Conservation (phyloP, 495 filamentous ascomycete genomes). For the Annulohypoxylon stygium region DNA sequence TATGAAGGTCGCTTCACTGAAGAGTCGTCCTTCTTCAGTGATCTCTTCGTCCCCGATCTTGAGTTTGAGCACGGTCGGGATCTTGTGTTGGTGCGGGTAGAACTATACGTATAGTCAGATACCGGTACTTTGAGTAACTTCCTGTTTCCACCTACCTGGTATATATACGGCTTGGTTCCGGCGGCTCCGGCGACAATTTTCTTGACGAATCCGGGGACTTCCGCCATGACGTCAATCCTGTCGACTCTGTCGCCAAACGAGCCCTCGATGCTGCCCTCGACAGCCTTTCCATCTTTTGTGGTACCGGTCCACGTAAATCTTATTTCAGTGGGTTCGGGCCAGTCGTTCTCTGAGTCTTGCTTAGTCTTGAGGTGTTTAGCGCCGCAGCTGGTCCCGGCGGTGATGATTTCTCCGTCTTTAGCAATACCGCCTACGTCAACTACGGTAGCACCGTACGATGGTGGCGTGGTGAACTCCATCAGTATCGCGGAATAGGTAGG, state of each 20-base stretch:
- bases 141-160: slow-evolving; percentile 73
- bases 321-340: slow-evolving; percentile 84
- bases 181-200: slow-evolving; percentile 85
- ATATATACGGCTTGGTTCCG: slow-evolving; percentile 96
- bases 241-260: slow-evolving; percentile 78
- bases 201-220: slow-evolving; percentile 96
- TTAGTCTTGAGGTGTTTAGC: slow-evolving; percentile 75
- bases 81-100: slow-evolving; percentile 68
- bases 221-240: slow-evolving; percentile 94
- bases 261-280: slow-evolving; percentile 77
- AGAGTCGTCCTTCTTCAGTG: slow-evolving; percentile 80
- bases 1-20: slow-evolving; percentile 94
- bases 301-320: slow-evolving; percentile 84
- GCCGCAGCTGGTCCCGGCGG: slow-evolving; percentile 72
- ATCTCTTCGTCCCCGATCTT: slow-evolving; percentile 83
- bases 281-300: slow-evolving; percentile 78
- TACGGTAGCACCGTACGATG: slow-evolving; percentile 89
- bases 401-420: slow-evolving; percentile 83
- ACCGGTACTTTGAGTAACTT: neutral
- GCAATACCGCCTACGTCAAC: slow-evolving; percentile 87
- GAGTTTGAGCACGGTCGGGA: slow-evolving; percentile 75
- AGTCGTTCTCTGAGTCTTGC: slow-evolving; percentile 81
- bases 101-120: slow-evolving; percentile 63
- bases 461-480: slow-evolving; percentile 98
- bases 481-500: slow-evolving; percentile 86